These are phyloP conservation scores for Heliosperma pusillum DNA, from an alignment of 148 eudicot species.

Conservation along the genomic window DNA sequence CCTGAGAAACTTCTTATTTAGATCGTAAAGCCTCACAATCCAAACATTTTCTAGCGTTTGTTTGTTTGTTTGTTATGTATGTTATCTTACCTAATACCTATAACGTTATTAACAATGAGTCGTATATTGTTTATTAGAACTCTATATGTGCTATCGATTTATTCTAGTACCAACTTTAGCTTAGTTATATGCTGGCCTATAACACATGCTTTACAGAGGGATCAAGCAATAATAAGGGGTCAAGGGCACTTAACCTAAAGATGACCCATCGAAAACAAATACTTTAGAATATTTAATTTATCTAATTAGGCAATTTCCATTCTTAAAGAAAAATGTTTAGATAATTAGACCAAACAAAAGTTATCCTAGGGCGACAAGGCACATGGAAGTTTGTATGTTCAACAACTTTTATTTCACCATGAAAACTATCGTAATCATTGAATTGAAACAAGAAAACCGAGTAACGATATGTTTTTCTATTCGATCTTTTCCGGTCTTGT, in stretches of 20 bases:
- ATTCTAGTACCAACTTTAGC: neutral
- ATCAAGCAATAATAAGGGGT: slow-evolving; percentile 5
- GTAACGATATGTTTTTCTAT: no score
- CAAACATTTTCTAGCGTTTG: no score
- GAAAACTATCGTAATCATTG: slow-evolving; percentile 34
- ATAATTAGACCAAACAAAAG: neutral
- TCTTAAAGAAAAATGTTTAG: neutral
- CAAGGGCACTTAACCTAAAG: neutral
- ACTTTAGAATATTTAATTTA: neutral
- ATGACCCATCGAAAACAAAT: neutral
- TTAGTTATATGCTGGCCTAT: neutral
- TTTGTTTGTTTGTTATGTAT: no score
- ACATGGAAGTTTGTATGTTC: slow-evolving; percentile 36
- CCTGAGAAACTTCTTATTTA: no score
- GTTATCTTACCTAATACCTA: no score
- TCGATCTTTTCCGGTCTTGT: no score
- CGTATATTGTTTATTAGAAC: neutral
- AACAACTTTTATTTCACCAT: slow-evolving; percentile 22
- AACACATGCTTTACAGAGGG: neutral
- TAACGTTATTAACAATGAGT: no score
- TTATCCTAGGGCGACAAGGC: slow-evolving; percentile 29
- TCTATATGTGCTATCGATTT: neutral
- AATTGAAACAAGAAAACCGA: neutral
- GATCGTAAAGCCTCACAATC: no score
- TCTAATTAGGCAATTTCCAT: neutral